Conservation (phyloP, 164 flowering plant genomes). For the Tinospora cordifolia region DNA sequence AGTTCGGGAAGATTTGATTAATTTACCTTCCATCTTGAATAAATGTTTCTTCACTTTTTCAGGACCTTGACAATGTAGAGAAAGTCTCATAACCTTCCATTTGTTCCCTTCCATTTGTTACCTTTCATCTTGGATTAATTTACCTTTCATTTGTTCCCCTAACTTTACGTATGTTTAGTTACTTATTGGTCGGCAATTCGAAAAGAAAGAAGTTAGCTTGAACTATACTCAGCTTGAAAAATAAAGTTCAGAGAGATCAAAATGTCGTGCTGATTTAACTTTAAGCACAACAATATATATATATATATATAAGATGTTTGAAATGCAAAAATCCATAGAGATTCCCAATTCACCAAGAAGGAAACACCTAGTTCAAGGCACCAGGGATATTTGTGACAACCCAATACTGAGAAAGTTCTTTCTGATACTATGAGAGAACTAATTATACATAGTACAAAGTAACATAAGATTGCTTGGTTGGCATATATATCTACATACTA, state of each 20-base stretch:
- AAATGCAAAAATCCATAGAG: too few relatives aligned
- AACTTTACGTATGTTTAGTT: too few relatives aligned
- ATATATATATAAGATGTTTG: too few relatives aligned
- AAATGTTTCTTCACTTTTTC: conserved; percentile 79
- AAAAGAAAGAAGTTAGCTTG: too few relatives aligned
- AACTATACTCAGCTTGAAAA: too few relatives aligned
- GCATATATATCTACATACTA: conserved; percentile 11
- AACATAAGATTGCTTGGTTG: conserved; percentile 12
- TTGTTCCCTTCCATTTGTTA: conserved; percentile 21
- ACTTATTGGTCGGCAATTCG: too few relatives aligned
- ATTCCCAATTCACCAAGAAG: neutral
- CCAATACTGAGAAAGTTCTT: conserved; percentile 16
- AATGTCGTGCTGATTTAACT: too few relatives aligned
- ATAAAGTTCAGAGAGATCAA: too few relatives aligned
- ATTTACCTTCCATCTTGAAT: conserved; percentile 86
- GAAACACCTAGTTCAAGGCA: neutral
- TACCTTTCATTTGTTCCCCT: too few relatives aligned
- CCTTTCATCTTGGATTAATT: too few relatives aligned
- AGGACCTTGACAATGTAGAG: conserved; percentile 90
- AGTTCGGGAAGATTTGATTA: too few relatives aligned
- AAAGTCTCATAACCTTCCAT: conserved; percentile 84
- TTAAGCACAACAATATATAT: too few relatives aligned
- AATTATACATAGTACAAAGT: conserved; percentile 17
- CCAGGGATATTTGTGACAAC: neutral
- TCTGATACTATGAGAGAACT: conserved; percentile 20